Base-by-base conservation (phyloP, 345 rosid genomes). In the Eucalyptus marginata region DNA sequence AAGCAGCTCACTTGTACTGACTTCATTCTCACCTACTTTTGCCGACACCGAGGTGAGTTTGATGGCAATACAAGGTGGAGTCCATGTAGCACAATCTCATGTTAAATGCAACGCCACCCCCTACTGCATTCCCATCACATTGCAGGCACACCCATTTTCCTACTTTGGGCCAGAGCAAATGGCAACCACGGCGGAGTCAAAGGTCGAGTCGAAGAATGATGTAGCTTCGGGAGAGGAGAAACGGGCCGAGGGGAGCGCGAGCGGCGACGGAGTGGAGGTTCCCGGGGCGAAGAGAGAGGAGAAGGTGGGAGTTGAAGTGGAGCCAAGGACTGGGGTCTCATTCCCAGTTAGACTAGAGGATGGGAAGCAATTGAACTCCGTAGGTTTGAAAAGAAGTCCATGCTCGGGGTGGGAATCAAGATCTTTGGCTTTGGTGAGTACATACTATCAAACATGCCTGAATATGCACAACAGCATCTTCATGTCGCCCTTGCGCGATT, bases 291-390 rank as follows among this genome's bases (percentile, higher is more conserved):
- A 76, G 47, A 76, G 47, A 76, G 83, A 36, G 83, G 66, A 89
- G 88, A 92, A 91, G 88, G 91, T 92, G 29, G 89, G 92, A 11
- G 92, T 90, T 40, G 94, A 92, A 87, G 90, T 92, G 29, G 95
- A 95, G 90, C 93, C 94, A 7, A 93, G 93, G 83, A 92, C 94
- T 3, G 94, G 94, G 56, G 51, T 93, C 66, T 86, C 95, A 1
- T 95, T 93, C 87, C 95, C 94, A 1, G 94, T 94, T 54, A 90
- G 88, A 90, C 52, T 92, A 90, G 92, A 88, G 91, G 94, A 93
- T 88, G 96, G 94, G 91, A 93, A 91, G 92, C 92, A 89, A 79
- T 49, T 93, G 89, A 51, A 52, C 83, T 88, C 89, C 51, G 90
- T 90, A 87, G 93, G 95, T 29, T 20, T 94, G 88, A 90, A 93